Percentiles rank a stretch among this genome's conserved stretches.
Evolutionary conservation across 1,284 basidiomycete species (phyloP).

Genomic region (Trametes sp.): DNA sequence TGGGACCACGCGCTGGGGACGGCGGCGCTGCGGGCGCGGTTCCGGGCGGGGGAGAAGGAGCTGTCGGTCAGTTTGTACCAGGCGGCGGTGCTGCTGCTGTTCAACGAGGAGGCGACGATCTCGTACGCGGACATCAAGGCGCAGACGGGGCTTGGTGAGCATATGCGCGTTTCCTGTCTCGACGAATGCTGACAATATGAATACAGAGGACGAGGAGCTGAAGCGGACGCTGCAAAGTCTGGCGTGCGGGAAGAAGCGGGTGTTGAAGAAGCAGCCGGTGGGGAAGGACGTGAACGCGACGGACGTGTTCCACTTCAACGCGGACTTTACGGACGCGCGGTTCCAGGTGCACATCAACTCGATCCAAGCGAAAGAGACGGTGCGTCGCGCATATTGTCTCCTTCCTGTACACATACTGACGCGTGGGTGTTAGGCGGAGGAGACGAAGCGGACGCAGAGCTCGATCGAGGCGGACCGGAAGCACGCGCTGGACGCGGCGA

Average conservation of each 20-base stretch:
- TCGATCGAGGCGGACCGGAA: slow-evolving; percentile 90
- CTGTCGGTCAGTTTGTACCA: slow-evolving; percentile 93
- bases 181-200: background rate
- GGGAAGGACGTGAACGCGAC: slow-evolving; percentile 82
- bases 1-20: slow-evolving; percentile 89
- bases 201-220: slow-evolving; percentile 76
- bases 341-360: slow-evolving; percentile 93
- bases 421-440: slow-evolving; percentile 70
- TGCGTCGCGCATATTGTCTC: slow-evolving; percentile 47
- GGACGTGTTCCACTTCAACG: slow-evolving; percentile 87
- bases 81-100: slow-evolving; percentile 87
- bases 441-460: slow-evolving; percentile 83
- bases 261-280: slow-evolving; percentile 82
- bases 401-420: background rate
- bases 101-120: slow-evolving; percentile 75
- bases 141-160: slow-evolving; percentile 80
- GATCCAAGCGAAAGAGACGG: slow-evolving; percentile 93
- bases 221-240: slow-evolving; percentile 90
- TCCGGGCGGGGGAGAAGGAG: slow-evolving; percentile 82
- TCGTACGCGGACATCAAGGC: slow-evolving; percentile 75
- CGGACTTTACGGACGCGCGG: slow-evolving; percentile 82
- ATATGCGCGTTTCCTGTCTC: background rate
- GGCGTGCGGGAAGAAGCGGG: slow-evolving; percentile 90
- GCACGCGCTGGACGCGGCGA: slow-evolving; percentile 89
- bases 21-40: slow-evolving; percentile 74